Percentiles rank a stretch among this genome's conserved stretches.
These are phyloP conservation scores for Rubroboletus satanas DNA, from an alignment of 768 basidiomycete species.

Conservation along the genomic window DNA sequence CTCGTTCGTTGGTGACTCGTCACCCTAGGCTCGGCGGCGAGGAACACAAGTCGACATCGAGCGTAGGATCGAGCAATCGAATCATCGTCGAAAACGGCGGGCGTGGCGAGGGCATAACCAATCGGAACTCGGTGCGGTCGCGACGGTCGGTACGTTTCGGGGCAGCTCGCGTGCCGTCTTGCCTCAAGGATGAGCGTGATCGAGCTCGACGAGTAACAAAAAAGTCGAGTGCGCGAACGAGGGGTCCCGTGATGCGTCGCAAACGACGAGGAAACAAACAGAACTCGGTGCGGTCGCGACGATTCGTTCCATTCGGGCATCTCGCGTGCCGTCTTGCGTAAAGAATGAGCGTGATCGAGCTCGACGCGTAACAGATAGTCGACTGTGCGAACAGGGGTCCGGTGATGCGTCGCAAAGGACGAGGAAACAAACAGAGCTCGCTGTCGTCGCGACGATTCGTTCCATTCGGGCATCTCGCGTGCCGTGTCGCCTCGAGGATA, in stretches of 20 bases:
- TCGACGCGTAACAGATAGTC: background rate
- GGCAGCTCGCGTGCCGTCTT: conserved; percentile 6
- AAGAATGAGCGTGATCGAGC: background rate
- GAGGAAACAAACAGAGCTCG: background rate
- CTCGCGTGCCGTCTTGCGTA: background rate
- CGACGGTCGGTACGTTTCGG: background rate
- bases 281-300: background rate
- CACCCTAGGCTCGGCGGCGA: background rate
- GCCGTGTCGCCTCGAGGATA: background rate
- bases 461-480: background rate
- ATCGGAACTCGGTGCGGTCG: background rate
- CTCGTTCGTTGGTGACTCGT: background rate
- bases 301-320: background rate
- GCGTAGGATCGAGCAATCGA: background rate
- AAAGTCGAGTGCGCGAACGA: background rate
- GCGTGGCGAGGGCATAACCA: no score
- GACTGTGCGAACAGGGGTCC: background rate
- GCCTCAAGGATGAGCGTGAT: background rate
- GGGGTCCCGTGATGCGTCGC: background rate
- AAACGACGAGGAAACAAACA: background rate
- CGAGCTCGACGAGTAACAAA: background rate
- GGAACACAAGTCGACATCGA: background rate
- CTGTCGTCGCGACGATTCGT: background rate
- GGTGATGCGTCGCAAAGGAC: background rate
- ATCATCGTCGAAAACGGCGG: background rate